Evolutionary conservation across 192 early-diverging fungal genomes (phyloP), one percentile per base, ranked within the genome.

Genomic region (Globomyces pollinis-pini): DNA sequence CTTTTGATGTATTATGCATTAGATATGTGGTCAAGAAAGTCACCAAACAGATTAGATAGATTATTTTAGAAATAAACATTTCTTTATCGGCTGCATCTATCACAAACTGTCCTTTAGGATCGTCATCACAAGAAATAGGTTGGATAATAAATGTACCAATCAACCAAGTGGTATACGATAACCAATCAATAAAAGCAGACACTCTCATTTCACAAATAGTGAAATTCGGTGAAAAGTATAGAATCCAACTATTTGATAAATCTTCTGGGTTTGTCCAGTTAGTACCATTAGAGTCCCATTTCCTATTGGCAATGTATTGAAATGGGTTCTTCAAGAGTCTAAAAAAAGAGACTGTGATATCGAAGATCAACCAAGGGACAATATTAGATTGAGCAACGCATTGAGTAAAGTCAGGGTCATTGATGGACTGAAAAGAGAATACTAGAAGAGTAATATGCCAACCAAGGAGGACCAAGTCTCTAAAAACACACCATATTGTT

Each of bases 321-420:
- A 55, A 55, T 9, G 53, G 53, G 38, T 55, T 55, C n/a, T 55
- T 55, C 2, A 55, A 9, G 8, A 35, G 31, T n/a, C 53, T 55
- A 7, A 34, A 5, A 2, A 41, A 20, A 9, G 23, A 20, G 29
- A 55, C 18, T n/a, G 35, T 21, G 13, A 55, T 36, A n/a, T 55
- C 53, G 29, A 55, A 55, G 12, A 35, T 28, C 32, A 55, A 31
- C 53, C 53, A 55, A 15, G 53, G 53, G 21, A 55, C 23, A 33
- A 55, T n/a, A 16, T 36, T 38, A 8, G 53, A 20, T 23, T 33
- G 11, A 13, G 53, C 21, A 18, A 55, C 29, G n/a, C 21, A 55
- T n/a, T 47, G 44, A 26, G 23, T 47, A 28, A 26, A n/a, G 28
- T 47, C 44, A 20, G 6, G 53, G 9, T 55, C 53, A 12, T 55